Conservation (phyloP, 2,329 filamentous ascomycete genomes). For the Colletotrichum sp. region DNA sequence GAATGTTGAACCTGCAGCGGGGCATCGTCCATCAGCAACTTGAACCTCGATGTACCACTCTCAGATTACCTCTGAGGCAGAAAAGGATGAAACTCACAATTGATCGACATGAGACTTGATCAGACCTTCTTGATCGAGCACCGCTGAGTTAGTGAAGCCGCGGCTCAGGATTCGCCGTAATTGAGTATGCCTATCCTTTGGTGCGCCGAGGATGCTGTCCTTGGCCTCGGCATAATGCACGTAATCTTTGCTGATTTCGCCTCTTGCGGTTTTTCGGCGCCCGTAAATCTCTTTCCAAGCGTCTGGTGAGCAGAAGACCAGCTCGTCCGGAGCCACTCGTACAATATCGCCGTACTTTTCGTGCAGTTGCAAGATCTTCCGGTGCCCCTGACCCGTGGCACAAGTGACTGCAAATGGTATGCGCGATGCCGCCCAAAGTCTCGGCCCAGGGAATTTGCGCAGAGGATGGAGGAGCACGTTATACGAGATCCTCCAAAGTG, state of each 20-base stretch:
- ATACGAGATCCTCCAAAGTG: constrained; percentile 8
- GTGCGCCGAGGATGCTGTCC: background rate
- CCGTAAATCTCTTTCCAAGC: constrained; percentile 45
- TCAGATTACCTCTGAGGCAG: accelerated
- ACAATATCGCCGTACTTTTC: constrained; percentile 48
- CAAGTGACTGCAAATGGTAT: background rate
- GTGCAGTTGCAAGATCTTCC: constrained; percentile 33
- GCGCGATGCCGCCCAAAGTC: background rate
- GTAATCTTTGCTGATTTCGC: background rate
- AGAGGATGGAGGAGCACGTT: constrained; percentile 34
- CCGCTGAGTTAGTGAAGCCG: background rate
- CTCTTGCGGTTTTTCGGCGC: background rate
- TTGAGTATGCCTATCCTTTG: background rate
- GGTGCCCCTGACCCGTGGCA: background rate
- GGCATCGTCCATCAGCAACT: background rate
- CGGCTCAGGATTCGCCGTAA: background rate
- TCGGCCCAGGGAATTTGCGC: constrained; percentile 31
- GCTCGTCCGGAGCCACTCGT: constrained; percentile 49
- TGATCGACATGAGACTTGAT: background rate
- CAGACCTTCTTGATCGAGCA: background rate
- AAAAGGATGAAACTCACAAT: background rate
- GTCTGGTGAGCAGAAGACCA: constrained; percentile 41
- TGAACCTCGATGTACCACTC: background rate
- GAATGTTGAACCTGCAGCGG: background rate
- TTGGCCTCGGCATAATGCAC: background rate